Evolutionary conservation across 2,329 filamentous ascomycete genomes (phyloP), one percentile per base, ranked within the genome.

Genomic region (Fusarium coicis): DNA sequence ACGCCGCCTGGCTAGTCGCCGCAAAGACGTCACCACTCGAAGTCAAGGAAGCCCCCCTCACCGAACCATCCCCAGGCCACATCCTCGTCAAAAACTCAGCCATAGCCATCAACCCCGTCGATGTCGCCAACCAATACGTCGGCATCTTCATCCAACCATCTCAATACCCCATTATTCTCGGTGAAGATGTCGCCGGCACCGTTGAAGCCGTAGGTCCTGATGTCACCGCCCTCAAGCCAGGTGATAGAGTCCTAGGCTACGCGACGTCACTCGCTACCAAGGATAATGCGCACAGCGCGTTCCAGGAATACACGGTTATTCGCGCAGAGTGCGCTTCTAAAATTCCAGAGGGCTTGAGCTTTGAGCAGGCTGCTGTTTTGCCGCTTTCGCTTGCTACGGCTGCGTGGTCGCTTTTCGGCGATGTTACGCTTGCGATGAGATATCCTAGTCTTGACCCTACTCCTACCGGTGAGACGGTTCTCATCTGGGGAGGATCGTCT

Each of bases 401-500:
- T 26, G 69, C 73, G 2, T 69, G 69, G 21, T 70, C 60, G 10
- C 65, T 80, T 6, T 79, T 79, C 12, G 66, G 70, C 10, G 59
- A 73, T 21, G 57, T 71, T 19, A 53, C 50, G 2, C 50, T 72
- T 4, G 55, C 40, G 10, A 61, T 72, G 43, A 54, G 49, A n/a
- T 66, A 68, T 23, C 71, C 71, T 3, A 64, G 53, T 16, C 36
- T 60, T 7, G 26, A 28, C 4, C 43, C 70, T 0, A n/a, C 52
- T 4, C 21, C 66, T 11, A 52, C 42, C 2, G 59, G 36, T 1
- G 54, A 76, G 37, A 42, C 46, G 1, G 61, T 76, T 2, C 52
- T 76, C 16, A 68, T 82, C 44, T 89, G 86, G 85, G 87, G 87
- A n/a, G 88, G 87, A 1, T 83, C 85, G 6, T 83, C 84, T 0